Base-by-base conservation (phyloP, 2,329 filamentous ascomycete species). In the Trichoderma simmonsii region DNA sequence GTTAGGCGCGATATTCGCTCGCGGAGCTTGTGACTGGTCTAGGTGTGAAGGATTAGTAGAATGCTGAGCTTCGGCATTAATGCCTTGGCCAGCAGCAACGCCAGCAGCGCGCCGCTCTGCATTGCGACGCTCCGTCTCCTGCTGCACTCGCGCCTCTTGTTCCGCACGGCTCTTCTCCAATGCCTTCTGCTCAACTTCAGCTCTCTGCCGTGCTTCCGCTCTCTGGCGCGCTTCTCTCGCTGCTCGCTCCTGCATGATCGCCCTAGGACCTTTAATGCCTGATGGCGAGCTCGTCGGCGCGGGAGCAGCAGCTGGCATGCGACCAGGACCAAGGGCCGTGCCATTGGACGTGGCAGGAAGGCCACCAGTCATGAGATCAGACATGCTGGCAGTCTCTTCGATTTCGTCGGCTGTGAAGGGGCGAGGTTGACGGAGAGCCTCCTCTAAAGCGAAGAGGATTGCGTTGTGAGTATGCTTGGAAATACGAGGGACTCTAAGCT, bases 311-410 rank as follows among this genome's bases (percentile, higher is more conserved):
- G 84, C 82, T 34, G 85, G 84, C 63, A 86, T 83, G 34, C 78
- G 81, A 14, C 85, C 78, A 24, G 83, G 78, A 15, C 83, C 80
- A 2, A 88, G 87, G 75, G 88, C 88, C 78, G 88, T 87, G 76
- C 88, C 88, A 79, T 88, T 88, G 75, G 87, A 85, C 75, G 84
- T 81, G 76, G 84, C 82, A 77, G 86, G 85, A 75, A 86, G 84
- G 77, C 85, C 85, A 79, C 89, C 88, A 78, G 89, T 86, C 73
- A 81, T 81, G 74, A 97, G 86, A 81, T 97, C 95, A 77, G 95
- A 92, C 95, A 99, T 98, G 78, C 90, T 89, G 76, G 95, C 93
- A 87, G 93, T 92, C 85, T 97, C 93, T 86, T 99, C 96, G 73
- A 91, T 87, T 76, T 91, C 84, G 82, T 97, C 94, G 28, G 92